Conservation (phyloP, 257 asterid genomes). For the Penstemon barbatus region DNA sequence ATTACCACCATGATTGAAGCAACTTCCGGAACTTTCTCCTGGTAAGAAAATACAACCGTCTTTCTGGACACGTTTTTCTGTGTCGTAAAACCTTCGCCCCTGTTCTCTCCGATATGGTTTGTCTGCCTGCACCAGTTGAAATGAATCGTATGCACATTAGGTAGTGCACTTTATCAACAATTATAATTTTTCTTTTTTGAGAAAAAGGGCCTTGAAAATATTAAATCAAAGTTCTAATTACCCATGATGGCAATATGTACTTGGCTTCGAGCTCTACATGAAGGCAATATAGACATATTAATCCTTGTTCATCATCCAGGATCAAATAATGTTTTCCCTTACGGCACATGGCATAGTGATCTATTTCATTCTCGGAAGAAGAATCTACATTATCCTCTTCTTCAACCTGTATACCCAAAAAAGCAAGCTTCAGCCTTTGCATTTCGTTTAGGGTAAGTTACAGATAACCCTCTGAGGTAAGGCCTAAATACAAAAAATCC, state of each 20-base stretch:
- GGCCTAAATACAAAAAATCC: no score
- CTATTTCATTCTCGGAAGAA: background rate
- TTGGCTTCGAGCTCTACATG: conserved; percentile 21
- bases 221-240: background rate
- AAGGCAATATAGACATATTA: conserved; percentile 19
- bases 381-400: background rate
- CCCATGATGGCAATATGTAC: conserved; percentile 30
- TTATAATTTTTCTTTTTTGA: no score
- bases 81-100: background rate
- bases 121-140: conserved; percentile 15
- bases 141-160: background rate
- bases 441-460: no score
- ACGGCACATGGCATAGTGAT: background rate
- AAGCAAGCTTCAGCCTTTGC: no score
- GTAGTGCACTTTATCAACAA: no score
- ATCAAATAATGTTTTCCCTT: conserved; percentile 26
- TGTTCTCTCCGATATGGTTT: background rate
- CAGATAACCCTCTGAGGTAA: no score
- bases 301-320: conserved; percentile 21
- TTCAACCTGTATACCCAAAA: conserved; percentile 7
- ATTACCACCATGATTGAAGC: background rate
- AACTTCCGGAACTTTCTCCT: background rate
- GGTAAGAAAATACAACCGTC: background rate
- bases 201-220: no score
- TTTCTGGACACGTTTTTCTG: background rate